These are phyloP conservation scores for Imleria badia DNA, from an alignment of 768 basidiomycete genomes.

Conservation along the genomic window DNA sequence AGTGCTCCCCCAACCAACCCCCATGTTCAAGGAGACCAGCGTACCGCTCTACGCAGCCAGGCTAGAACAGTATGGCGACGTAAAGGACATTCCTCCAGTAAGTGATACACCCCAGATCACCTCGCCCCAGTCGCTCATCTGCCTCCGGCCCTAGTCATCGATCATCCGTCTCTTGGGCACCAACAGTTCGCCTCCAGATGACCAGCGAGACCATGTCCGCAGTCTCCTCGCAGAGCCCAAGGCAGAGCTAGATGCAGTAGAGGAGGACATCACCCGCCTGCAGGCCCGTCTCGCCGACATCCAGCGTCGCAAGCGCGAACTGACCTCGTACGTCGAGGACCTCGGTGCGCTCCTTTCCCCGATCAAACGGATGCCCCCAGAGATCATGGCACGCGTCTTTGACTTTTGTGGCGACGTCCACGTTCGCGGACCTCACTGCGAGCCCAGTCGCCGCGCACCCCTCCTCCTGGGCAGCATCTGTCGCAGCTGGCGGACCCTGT, in stretches of 20 bases:
- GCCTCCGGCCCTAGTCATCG: conserved; percentile 28
- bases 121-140: conserved; percentile 3
- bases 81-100: conserved; percentile 31
- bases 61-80: conserved; percentile 28
- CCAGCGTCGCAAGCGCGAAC: conserved; percentile 29
- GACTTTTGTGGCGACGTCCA: conserved; percentile 32
- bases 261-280: conserved; percentile 26
- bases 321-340: conserved; percentile 31
- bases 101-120: conserved; percentile 5
- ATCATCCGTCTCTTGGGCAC: conserved; percentile 31
- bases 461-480: conserved; percentile 30
- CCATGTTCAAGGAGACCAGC: conserved; percentile 26
- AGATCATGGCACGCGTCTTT: conserved; percentile 34
- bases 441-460: conserved; percentile 30
- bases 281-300: conserved; percentile 31
- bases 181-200: conserved; percentile 26
- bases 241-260: conserved; percentile 26
- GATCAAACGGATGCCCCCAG: conserved; percentile 33
- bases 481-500: conserved; percentile 29
- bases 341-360: conserved; percentile 34
- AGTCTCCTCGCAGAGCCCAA: conserved; percentile 24
- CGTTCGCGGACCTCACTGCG: conserved; percentile 29
- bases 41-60: conserved; percentile 24
- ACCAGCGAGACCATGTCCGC: conserved; percentile 29
- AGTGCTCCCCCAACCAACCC: neutral